phyloP scores from a whole-genome alignment of 805 yeast species.

The Cyberlindnera maritima region DNA sequence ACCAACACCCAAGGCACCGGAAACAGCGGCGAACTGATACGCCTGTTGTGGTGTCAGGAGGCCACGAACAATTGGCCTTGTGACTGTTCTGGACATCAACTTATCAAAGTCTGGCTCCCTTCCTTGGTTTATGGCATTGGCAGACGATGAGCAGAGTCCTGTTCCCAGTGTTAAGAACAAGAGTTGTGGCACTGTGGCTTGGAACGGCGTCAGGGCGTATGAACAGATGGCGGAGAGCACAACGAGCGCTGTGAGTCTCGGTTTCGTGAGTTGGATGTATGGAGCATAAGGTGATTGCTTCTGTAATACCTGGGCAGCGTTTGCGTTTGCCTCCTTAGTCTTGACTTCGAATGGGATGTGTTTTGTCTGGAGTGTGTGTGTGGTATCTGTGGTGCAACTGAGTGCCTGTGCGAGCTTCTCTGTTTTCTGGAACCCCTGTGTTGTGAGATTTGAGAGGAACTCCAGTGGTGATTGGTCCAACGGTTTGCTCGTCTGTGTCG shows the following conservation, averaged over 20 bases:
- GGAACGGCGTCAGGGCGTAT: constrained; percentile 85
- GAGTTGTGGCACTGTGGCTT: constrained; percentile 70
- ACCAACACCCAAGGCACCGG: constrained; percentile 70
- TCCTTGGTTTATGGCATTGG: constrained; percentile 96
- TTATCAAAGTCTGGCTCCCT: constrained; percentile 89
- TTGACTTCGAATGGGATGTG: constrained; percentile 59
- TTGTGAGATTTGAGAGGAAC: constrained; percentile 34
- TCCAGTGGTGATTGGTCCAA: constrained; percentile 37
- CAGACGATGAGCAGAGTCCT: constrained; percentile 84
- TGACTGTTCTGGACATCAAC: constrained; percentile 82
- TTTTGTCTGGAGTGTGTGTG: constrained; percentile 14
- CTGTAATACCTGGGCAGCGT: constrained; percentile 3
- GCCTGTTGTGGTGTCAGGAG: constrained; percentile 74
- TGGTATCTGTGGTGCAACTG: constrained; percentile 15
- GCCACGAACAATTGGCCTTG: constrained; percentile 90
- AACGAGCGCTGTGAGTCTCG: constrained; percentile 81
- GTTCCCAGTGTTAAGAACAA: constrained; percentile 81
- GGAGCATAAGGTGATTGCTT: constrained; percentile 42
- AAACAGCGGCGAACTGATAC: constrained; percentile 67
- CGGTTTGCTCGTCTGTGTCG: background rate
- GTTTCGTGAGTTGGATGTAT: constrained; percentile 83
- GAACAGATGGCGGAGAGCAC: constrained; percentile 91
- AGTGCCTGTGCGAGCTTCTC: constrained; percentile 27
- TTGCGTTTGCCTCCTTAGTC: constrained; percentile 30
- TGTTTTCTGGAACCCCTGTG: constrained; percentile 3